These are phyloP conservation scores for Zoysia japonica DNA, from an alignment of 176 grass and related monocot genomes.

Conservation along the genomic window DNA sequence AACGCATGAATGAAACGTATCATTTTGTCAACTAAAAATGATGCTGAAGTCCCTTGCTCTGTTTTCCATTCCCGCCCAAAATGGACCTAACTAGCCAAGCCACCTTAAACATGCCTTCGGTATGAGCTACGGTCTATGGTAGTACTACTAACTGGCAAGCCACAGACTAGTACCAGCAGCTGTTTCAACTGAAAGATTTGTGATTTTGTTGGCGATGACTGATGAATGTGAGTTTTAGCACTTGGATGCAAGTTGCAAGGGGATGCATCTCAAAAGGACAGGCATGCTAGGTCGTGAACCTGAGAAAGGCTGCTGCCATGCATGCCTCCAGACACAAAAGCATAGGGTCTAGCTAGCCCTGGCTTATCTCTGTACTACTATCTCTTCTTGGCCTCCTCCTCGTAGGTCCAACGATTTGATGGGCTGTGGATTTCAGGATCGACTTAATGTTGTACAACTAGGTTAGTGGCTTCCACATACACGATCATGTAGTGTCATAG, in stretches of 20 bases:
- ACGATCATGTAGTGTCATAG: slow-evolving; percentile 31
- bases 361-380: slow-evolving; percentile 37
- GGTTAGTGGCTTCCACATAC: slow-evolving; percentile 45
- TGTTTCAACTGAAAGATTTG: slow-evolving; percentile 51
- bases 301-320: slow-evolving; percentile 51
- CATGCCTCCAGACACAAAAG: slow-evolving; percentile 44
- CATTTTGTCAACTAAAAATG: background rate
- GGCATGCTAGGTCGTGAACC: slow-evolving; percentile 49
- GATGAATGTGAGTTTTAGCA: slow-evolving; percentile 38
- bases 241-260: slow-evolving; percentile 42
- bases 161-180: slow-evolving; percentile 29
- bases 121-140: slow-evolving; percentile 13
- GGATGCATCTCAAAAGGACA: slow-evolving; percentile 46
- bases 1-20: background rate
- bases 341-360: slow-evolving; percentile 43
- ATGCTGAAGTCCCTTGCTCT: background rate
- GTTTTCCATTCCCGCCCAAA: background rate
- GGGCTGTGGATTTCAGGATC: slow-evolving; percentile 52
- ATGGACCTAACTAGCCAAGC: background rate
- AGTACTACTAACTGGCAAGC: background rate
- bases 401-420: slow-evolving; percentile 55
- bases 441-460: slow-evolving; percentile 45
- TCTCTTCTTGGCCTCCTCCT: slow-evolving; percentile 22
- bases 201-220: slow-evolving; percentile 38
- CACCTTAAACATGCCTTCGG: slow-evolving; percentile 28